Conservation (phyloP, 352 stramenopile species). For the Pseudoperonospora humuli region DNA sequence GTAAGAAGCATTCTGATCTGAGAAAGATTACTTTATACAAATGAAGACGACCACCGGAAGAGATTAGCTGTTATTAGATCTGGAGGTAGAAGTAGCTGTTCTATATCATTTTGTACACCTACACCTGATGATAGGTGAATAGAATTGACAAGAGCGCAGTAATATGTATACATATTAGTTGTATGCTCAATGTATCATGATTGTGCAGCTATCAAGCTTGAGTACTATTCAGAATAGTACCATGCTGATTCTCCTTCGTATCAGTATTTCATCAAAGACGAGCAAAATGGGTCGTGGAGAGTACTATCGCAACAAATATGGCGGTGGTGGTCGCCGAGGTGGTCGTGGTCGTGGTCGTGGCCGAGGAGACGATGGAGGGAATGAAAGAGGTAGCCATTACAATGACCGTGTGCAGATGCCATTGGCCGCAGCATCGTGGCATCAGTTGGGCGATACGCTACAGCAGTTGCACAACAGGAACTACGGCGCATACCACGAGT, state of each 20-base stretch:
- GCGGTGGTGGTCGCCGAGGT: conserved; percentile 32
- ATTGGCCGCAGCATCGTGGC: conserved; percentile 29
- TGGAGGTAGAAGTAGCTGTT: too few species aligned
- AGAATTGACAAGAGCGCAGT: too few species aligned
- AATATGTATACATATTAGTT: too few species aligned
- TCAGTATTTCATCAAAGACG: neutral
- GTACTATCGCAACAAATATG: conserved; percentile 89
- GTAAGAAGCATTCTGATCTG: too few species aligned
- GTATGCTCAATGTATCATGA: too few species aligned
- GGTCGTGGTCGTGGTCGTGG: conserved; percentile 17
- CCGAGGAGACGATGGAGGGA: conserved; percentile 13
- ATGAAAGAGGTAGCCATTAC: conserved; percentile 2
- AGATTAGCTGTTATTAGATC: too few species aligned
- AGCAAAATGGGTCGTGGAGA: conserved; percentile 75
- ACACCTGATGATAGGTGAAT: too few species aligned
- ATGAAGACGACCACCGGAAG: too few species aligned
- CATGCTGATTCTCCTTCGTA: neutral
- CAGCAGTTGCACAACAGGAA: conserved; percentile 64
- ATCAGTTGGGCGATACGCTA: conserved; percentile 37
- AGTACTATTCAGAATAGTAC: too few species aligned
- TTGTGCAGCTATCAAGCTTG: neutral
- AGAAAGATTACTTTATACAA: too few species aligned
- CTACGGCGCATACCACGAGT: conserved; percentile 79
- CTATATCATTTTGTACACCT: too few species aligned
- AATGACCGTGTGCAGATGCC: conserved; percentile 12